Base-by-base conservation (phyloP, 768 basidiomycete genomes). In the Russula abietina region DNA sequence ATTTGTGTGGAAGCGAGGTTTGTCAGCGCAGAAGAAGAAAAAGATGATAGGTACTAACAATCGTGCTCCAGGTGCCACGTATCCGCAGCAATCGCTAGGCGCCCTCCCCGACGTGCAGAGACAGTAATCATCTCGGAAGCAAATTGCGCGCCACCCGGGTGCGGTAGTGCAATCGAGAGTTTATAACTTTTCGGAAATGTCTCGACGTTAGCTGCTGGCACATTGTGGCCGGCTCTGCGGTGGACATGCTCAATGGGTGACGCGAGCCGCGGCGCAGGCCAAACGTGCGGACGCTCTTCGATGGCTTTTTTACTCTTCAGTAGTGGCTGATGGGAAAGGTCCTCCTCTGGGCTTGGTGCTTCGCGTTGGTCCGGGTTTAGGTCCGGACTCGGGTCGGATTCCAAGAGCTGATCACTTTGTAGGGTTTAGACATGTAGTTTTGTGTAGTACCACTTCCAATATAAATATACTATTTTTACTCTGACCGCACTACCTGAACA, bases 31-130 rank as follows among this genome's bases (percentile, higher is more conserved):
- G n/a, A n/a, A n/a, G n/a, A n/a, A 30, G 10, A 48, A 2, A 12
- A n/a, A 17, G 3, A 12, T 8, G 24, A 4, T 0, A 3, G 33
- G 10, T 16, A 56, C 63, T 54, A 7, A 65, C 63, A 65, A 43
- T 65, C 60, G 14, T 56, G 55, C 14, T 63, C 61, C 8, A 65
- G 43, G 51, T 65, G 64, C 64, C 64, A 65, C 19, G 64, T 61
- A 41, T 65, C 64, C 36, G 60, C 64, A 22, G 57, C 55, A 2
- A 65, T 55, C 36, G 49, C 55, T 3, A 63, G 45, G 17, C 61
- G 50, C 8, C 55, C 60, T 19, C 64, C 64, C 2, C 60, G 59
- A 10, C 60, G 30, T 22, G 26, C 64, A 22, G 64, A 56, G n/a
- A 65, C 14, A 3, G 64, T 63, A 30, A 65, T 26, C 64, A 65